Conservation (phyloP, 345 rosid genomes). For the Erysimum cheiranthoides region DNA sequence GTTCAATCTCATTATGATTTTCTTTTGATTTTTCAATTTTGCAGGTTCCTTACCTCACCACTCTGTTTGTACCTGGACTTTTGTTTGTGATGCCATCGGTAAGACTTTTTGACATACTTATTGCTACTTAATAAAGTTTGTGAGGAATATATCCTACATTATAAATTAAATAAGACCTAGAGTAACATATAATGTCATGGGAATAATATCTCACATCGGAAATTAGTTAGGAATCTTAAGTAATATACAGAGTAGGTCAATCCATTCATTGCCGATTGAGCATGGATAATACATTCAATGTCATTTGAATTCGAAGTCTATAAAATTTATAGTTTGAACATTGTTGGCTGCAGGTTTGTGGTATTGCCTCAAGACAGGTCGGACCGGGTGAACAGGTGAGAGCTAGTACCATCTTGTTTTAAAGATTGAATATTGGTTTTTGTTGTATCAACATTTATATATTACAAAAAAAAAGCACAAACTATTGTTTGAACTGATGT, state of each 20-base stretch:
- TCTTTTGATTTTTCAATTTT: neutral
- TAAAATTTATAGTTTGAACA: neutral
- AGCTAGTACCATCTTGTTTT: neutral
- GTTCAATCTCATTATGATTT: constrained; percentile 22
- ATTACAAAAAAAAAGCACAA: neutral
- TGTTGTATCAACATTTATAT: neutral
- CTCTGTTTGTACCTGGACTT: constrained; percentile 47
- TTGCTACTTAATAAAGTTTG: neutral
- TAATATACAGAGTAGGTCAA: neutral
- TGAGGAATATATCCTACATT: neutral
- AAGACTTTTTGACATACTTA: constrained; percentile 38
- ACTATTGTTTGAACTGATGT: constrained; percentile 23
- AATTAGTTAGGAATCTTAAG: neutral
- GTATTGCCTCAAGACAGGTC: constrained; percentile 88
- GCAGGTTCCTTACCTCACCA: constrained; percentile 81
- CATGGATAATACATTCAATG: neutral
- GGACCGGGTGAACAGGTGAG: constrained; percentile 78
- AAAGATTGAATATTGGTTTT: neutral
- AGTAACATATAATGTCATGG: neutral
- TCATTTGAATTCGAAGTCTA: neutral
- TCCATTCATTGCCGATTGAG: neutral
- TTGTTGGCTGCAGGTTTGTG: constrained; percentile 40
- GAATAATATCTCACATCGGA: neutral
- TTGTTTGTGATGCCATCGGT: constrained; percentile 68
- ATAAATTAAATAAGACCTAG: neutral